Base-by-base conservation (phyloP, 1,284 basidiomycete genomes). In the Cryptococcus wingfieldii region DNA sequence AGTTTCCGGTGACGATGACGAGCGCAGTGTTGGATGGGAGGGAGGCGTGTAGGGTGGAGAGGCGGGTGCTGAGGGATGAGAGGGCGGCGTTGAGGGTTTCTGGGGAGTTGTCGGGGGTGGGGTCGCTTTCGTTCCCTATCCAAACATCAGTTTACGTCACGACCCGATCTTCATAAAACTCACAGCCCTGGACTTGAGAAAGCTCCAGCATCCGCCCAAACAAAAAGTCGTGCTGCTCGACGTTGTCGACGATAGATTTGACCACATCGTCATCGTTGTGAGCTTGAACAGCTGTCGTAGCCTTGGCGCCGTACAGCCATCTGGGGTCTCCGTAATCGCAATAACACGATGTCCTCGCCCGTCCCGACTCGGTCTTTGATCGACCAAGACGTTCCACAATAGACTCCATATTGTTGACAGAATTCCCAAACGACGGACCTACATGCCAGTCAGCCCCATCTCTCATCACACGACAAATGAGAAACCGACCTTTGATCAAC, bases 241-340 rank as follows among this genome's bases (percentile, higher is more conserved):
- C 68, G 8, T 80, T 80, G 39, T 84, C 80, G 45, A 86, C 54
- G 39, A 94, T 65, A 1, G 83, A 84, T 18, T 86, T 79, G 25
- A 90, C 69, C 0, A 80, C 77, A 67, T 93, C 88, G 5, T 83
- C 83, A 69, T 96, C 92, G 37, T 70, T 83, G 59, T 80, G 81
- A 68, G 90, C 94, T 14, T 82, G 82, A 16, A 90, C 77, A 16
- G 83, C 82, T 3, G 86, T 88, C 14, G 81, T 86, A 5, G 89
- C 89, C 71, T 89, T 91, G 44, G 83, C 79, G 5, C 89, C 89
- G 67, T 90, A 87, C 85, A 89, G 89, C 31, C 83, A 82, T 3
- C 79, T 77, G 0, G 90, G 87, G 68, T 89, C 88, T 13, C 90
- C 89, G 65, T 89, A 86, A 69, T 95, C 91, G 34, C 91, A 85